A percentile compares a stretch with the other conserved stretches of the same genome.
phyloP scores from a whole-genome alignment of 2,329 filamentous ascomycete species.

The Mariannaea elegans region DNA sequence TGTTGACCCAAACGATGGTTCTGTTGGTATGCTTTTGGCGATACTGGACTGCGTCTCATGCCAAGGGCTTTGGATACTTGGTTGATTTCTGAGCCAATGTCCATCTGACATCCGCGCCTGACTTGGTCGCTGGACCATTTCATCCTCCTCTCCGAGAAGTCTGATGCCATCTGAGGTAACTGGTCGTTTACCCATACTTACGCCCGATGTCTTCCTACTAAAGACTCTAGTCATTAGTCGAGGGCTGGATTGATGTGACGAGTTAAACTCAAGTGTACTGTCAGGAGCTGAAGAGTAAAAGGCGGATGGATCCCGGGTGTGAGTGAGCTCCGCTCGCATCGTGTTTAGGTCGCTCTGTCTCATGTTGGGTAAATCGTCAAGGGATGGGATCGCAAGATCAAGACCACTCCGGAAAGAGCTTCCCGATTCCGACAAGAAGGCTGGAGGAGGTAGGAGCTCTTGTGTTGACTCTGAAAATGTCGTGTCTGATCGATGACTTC shows the following conservation, averaged over 20 bases:
- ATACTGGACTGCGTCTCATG: conserved; percentile 35
- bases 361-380: conserved; percentile 39
- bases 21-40: conserved; percentile 37
- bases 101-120: conserved; percentile 34
- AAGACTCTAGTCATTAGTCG: conserved; percentile 29
- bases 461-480: conserved; percentile 43
- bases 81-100: conserved; percentile 26
- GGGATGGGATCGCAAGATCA: conserved; percentile 41
- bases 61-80: conserved; percentile 32
- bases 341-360: conserved; percentile 28
- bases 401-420: conserved; percentile 41
- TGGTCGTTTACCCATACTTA: conserved; percentile 6
- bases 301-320: conserved; percentile 30
- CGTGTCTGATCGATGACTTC: conserved; percentile 38
- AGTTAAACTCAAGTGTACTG: conserved; percentile 47
- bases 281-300: conserved; percentile 43
- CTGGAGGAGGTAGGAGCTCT: conserved; percentile 44
- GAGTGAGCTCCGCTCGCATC: conserved; percentile 26
- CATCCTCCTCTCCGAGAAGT: conserved; percentile 30
- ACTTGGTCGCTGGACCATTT: conserved; percentile 37
- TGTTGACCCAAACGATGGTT: conserved; percentile 46
- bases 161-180: conserved; percentile 1
- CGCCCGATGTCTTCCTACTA: conserved; percentile 13
- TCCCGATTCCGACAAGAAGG: conserved; percentile 38
- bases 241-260: conserved; percentile 39